Evolutionary conservation across 2,329 filamentous ascomycete genomes (phyloP).

Genomic region (Lachnellula willkommii): DNA sequence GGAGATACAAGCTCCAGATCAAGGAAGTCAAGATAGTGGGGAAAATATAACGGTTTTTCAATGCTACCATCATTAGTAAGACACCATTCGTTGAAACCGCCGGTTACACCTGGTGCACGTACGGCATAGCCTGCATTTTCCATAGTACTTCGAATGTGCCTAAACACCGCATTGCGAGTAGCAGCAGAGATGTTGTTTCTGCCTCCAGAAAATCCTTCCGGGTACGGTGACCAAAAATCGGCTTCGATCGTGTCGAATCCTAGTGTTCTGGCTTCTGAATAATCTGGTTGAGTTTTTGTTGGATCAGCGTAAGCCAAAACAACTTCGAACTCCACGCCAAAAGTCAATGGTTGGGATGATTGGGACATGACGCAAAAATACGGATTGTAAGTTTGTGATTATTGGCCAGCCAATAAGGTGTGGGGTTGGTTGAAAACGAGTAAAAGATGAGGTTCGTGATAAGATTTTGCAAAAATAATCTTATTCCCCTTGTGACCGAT

Average conservation of each 20-base stretch:
- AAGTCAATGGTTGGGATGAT: conserved; percentile 11
- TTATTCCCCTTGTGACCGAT: no score
- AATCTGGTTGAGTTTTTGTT: neutral
- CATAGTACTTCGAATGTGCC: neutral
- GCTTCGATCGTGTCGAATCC: neutral
- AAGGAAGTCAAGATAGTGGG: conserved; percentile 2
- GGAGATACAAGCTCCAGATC: conserved; percentile 21
- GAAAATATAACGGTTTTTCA: neutral
- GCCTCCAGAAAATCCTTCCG: neutral
- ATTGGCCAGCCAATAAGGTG: neutral
- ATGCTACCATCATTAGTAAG: conserved; percentile 5
- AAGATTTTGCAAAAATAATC: no score
- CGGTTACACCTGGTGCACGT: no score
- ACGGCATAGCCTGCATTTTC: neutral
- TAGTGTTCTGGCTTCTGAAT: neutral
- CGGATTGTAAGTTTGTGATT: neutral
- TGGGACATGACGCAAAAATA: neutral
- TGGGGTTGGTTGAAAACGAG: no score
- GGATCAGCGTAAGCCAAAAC: neutral
- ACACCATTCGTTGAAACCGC: conserved; percentile 5
- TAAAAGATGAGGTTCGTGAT: no score
- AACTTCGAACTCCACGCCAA: conserved; percentile 27
- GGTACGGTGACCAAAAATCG: neutral
- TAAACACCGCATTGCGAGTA: neutral
- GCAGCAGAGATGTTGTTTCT: neutral